phyloP scores from a whole-genome alignment of 2,329 filamentous ascomycete genomes.

The Curvularia lunata region DNA sequence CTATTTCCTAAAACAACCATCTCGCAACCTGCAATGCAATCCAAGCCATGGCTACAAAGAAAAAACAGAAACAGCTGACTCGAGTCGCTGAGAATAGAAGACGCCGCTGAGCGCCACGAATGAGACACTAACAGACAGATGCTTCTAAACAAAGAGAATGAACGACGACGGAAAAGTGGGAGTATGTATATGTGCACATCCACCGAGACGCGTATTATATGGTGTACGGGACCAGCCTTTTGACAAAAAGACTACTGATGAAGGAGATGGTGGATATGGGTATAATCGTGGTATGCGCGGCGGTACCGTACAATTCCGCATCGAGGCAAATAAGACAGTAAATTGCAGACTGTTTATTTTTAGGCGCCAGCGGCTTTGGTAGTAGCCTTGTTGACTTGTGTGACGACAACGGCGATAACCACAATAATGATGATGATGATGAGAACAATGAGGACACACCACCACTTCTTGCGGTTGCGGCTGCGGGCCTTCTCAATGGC shows the following conservation, averaged over 20 bases:
- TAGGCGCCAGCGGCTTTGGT: background rate
- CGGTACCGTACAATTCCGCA: background rate
- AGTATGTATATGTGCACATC: slow-evolving; percentile 21
- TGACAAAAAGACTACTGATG: slow-evolving; percentile 15
- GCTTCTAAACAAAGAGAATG: slow-evolving; percentile 15
- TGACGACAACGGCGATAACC: slow-evolving; percentile 49
- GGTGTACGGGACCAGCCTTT: slow-evolving; percentile 25
- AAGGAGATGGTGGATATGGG: slow-evolving; percentile 15
- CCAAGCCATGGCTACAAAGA: slow-evolving; percentile 11
- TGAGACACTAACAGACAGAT: slow-evolving; percentile 6
- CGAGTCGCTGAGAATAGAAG: slow-evolving; percentile 13
- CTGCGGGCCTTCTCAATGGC: slow-evolving; percentile 78
- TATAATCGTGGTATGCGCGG: background rate
- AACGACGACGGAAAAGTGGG: slow-evolving; percentile 10
- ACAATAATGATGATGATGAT: slow-evolving; percentile 49
- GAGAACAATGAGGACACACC: slow-evolving; percentile 76
- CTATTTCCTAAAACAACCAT: slow-evolving; percentile 9
- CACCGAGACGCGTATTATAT: slow-evolving; percentile 26
- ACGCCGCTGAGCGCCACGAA: slow-evolving; percentile 13
- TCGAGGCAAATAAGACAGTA: background rate
- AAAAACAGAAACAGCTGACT: slow-evolving; percentile 6
- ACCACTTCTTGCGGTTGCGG: slow-evolving; percentile 90
- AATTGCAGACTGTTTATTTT: background rate
- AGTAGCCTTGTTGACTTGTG: slow-evolving; percentile 34
- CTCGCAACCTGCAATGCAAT: slow-evolving; percentile 9